Evolutionary conservation across 169 alveolate genomes (phyloP).

Genomic region (Eimeria maxima): DNA sequence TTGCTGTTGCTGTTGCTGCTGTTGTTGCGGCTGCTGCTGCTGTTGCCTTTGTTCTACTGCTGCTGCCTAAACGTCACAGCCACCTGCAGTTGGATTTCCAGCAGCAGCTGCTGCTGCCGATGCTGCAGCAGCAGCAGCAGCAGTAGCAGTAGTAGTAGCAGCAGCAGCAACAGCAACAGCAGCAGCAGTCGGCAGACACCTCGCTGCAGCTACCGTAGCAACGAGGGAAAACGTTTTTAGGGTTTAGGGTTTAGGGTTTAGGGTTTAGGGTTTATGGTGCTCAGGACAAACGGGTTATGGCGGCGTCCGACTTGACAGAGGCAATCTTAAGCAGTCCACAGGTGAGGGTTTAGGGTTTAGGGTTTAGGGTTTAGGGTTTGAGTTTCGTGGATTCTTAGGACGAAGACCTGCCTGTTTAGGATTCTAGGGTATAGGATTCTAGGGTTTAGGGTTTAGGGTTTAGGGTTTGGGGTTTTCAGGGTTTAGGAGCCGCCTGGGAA

Average conservation of each 20-base stretch:
- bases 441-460: constrained; percentile 10
- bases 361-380: constrained; percentile 29
- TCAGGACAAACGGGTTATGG: background rate
- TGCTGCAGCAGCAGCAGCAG: no score
- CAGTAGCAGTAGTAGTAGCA: no score
- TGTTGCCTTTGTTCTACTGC: no score
- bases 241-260: background rate
- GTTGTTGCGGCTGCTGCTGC: constrained; percentile 13
- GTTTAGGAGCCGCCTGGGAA: no score
- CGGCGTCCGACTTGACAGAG: no score
- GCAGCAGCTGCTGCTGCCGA: no score
- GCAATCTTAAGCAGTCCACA: background rate
- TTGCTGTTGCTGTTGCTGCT: background rate
- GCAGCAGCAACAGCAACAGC: background rate
- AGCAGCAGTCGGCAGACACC: no score
- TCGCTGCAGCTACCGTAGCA: background rate
- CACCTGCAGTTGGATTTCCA: no score
- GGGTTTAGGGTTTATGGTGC: background rate
- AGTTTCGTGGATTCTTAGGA: no score
- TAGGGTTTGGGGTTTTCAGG: background rate
- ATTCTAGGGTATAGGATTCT: background rate
- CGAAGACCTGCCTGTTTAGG: no score
- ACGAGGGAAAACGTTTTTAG: no score
- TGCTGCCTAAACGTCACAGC: no score
- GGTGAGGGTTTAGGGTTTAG: constrained; percentile 5